These are phyloP conservation scores for Glomus cerebriforme DNA, from an alignment of 192 early-diverging fungal species.

Conservation along the genomic window DNA sequence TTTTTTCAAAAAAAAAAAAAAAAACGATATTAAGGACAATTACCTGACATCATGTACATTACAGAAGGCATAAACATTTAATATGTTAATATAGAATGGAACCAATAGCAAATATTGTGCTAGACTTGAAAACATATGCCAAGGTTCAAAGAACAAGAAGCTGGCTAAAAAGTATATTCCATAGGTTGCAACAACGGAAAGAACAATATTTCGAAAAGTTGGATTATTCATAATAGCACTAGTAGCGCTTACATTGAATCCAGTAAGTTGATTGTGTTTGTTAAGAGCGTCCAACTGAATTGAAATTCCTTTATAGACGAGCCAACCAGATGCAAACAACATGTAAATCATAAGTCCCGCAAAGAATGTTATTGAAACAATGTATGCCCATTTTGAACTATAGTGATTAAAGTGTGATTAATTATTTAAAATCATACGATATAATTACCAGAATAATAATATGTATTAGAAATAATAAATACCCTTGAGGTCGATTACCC, in stretches of 20 bases:
- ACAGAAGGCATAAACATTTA: conserved; percentile 64
- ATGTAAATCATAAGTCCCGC: conserved; percentile 56
- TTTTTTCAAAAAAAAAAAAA: background rate
- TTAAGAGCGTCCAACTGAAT: conserved; percentile 2
- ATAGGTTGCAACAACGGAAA: conserved; percentile 72
- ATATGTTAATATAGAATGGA: conserved; percentile 75
- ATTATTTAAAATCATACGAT: conserved; percentile 40
- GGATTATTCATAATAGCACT: conserved; percentile 42
- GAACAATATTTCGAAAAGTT: conserved; percentile 61
- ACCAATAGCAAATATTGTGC: conserved; percentile 75
- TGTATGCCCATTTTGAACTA: conserved; percentile 60
- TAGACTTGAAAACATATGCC: conserved; percentile 77
- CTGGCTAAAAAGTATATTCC: conserved; percentile 74
- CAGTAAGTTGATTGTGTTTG: background rate
- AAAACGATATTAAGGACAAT: too few relatives aligned
- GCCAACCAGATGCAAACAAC: conserved; percentile 55
- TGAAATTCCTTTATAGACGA: conserved; percentile 46
- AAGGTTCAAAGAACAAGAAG: conserved; percentile 71
- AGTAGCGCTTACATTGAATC: conserved; percentile 10
- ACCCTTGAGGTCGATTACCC: conserved; percentile 95
- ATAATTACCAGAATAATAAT: conserved; percentile 32
- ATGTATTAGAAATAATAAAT: background rate
- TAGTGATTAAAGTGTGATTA: background rate
- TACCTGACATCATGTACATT: conserved; percentile 62
- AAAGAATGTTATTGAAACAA: conserved; percentile 50